Percentiles rank a stretch among this genome's conserved stretches.
These are phyloP conservation scores for Solanum bulbocastanum DNA, from an alignment of 257 asterid species.

Conservation along the genomic window DNA sequence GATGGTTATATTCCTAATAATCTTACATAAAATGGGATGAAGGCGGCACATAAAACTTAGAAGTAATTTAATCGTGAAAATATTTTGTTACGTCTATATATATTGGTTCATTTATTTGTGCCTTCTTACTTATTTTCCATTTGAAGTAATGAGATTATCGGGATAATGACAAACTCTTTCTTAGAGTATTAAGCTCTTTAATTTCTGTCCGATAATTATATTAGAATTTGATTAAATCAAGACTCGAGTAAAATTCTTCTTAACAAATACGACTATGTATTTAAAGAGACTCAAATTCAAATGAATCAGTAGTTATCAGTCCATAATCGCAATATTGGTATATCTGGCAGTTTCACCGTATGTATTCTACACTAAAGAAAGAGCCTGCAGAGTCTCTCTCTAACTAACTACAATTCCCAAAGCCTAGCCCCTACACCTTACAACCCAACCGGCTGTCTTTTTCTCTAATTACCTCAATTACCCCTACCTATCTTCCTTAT, in stretches of 20 bases:
- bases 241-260: rapidly evolving
- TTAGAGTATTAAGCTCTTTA: not conserved
- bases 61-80: not conserved
- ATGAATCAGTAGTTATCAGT: no score
- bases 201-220: rapidly evolving
- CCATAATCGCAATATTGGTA: no score
- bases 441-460: constrained; percentile 50
- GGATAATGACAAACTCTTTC: not conserved
- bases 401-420: constrained; percentile 52
- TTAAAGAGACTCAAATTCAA: rapidly evolving
- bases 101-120: not conserved
- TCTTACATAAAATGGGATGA: no score
- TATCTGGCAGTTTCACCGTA: not conserved
- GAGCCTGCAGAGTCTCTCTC: constrained; percentile 6
- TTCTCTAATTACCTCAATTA: constrained; percentile 25
- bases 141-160: not conserved
- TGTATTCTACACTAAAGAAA: not conserved
- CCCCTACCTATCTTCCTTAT: constrained; percentile 25
- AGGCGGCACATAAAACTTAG: not conserved
- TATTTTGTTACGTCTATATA: not conserved
- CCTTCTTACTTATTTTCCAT: not conserved
- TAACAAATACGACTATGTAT: rapidly evolving
- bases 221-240: no score
- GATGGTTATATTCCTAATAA: no score
- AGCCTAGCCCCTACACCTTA: constrained; percentile 61